Base-by-base conservation (phyloP, 1,284 basidiomycete species). In the Cutaneotrichosporon sp. region DNA sequence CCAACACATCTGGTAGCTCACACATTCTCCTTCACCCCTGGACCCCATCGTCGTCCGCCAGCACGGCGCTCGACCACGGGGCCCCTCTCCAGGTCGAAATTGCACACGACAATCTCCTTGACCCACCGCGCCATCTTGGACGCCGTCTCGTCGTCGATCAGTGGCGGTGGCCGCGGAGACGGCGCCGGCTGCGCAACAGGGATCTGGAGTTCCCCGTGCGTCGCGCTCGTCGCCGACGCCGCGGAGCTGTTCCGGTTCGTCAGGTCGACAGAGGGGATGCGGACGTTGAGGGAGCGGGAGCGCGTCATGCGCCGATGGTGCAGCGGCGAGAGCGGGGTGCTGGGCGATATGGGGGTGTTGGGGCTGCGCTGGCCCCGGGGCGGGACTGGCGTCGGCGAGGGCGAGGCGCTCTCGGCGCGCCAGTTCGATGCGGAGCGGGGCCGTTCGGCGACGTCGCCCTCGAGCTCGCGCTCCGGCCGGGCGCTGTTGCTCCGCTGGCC, bases 81-180 rank as follows among this genome's bases (percentile, higher is more conserved):
- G 0, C 91, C 92, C 39, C 86, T 77, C 61, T 93, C 89, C 42
- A 91, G 71, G 72, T 93, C 90, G 65, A 94, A 93, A 62, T 92
- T 84, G 79, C 90, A 89, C 50, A 91, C 79, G 24, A 83, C 85
- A 49, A 92, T 79, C 19, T 85, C 82, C 60, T 87, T 72, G n/a
- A 88, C 82, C 89, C 88, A 93, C 54, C 85, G 76, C 26, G 79
- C 77, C 72, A 93, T 79, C 42, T 74, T 79, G 12, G 64, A 61
- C 3, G 82, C 63, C 24, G 79, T 79, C 9, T 77, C 78, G 1
- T 74, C 62, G 20, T 82, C 77, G 39, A 88, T 58, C 33, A 70
- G 46, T 10, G 71, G 68, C 12, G 70, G 68, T 0, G 70, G 71
- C 4, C 60, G 53, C 0, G 56, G 57, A 3, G 49, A 51, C 1